phyloP scores from a whole-genome alignment of 176 grass and related monocot genomes.

The Pharus latifolius region DNA sequence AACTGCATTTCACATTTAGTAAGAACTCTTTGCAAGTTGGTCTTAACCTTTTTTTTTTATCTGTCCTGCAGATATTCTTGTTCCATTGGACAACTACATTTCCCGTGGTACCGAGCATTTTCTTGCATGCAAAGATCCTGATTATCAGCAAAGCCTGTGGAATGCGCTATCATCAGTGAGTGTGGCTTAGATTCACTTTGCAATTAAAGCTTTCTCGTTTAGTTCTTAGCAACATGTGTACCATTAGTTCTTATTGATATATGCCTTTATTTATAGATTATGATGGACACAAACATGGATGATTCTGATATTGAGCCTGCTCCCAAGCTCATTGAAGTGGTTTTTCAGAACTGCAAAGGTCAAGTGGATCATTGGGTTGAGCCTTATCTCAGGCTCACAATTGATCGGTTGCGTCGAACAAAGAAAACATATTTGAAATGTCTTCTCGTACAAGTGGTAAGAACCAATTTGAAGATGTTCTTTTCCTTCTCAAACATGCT shows the following conservation, averaged over 20 bases:
- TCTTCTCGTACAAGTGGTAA: slow-evolving; percentile 84
- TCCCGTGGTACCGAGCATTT: slow-evolving; percentile 72
- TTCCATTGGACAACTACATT: slow-evolving; percentile 86
- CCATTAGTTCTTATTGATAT: slow-evolving; percentile 7
- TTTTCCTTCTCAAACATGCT: neutral
- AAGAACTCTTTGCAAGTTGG: neutral
- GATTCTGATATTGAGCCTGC: slow-evolving; percentile 87
- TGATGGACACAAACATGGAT: slow-evolving; percentile 69
- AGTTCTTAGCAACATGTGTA: neutral
- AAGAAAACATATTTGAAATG: slow-evolving; percentile 73
- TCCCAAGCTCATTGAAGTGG: slow-evolving; percentile 83
- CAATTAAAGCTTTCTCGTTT: neutral
- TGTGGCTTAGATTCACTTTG: neutral
- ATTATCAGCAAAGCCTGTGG: slow-evolving; percentile 88
- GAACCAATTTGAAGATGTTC: neutral
- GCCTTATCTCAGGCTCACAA: slow-evolving; percentile 58
- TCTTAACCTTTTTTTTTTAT: neutral
- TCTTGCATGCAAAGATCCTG: slow-evolving; percentile 70
- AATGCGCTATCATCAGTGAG: slow-evolving; percentile 59
- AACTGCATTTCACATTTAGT: neutral
- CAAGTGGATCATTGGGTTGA: slow-evolving; percentile 79
- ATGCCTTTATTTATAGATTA: slow-evolving; percentile 39
- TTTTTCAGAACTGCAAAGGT: slow-evolving; percentile 89
- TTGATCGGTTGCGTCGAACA: slow-evolving; percentile 52
- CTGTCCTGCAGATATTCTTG: slow-evolving; percentile 60